Percentiles rank a stretch among this genome's conserved stretches.
These are phyloP conservation scores for Tolypocladium album DNA, from an alignment of 2,329 filamentous ascomycete species.

Conservation along the genomic window DNA sequence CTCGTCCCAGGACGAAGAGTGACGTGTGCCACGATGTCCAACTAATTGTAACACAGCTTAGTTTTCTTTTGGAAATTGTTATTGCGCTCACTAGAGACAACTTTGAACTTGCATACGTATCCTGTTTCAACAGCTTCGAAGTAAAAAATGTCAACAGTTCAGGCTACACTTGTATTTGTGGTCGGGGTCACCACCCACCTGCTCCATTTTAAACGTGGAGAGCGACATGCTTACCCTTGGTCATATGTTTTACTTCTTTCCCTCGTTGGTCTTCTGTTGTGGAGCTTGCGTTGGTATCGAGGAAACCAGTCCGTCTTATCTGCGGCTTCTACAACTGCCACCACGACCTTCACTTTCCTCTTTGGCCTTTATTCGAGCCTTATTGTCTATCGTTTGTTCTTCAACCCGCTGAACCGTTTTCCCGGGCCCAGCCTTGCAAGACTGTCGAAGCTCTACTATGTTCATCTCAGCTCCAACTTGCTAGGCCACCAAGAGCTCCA, in stretches of 20 bases:
- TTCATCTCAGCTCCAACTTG: background rate
- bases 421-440: conserved; percentile 1
- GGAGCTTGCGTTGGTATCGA: background rate
- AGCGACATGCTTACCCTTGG: background rate
- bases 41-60: background rate
- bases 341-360: background rate
- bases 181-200: background rate
- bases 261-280: background rate
- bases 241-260: background rate
- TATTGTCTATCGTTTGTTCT: background rate
- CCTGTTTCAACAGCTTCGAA: background rate
- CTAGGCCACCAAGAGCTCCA: background rate
- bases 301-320: background rate
- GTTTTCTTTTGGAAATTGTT: background rate
- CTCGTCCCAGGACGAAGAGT: background rate
- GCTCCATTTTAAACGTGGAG: background rate
- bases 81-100: no score
- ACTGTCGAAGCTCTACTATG: conserved; percentile 2
- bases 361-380: background rate
- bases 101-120: no score
- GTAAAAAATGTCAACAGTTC: background rate
- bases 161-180: background rate
- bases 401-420: conserved; percentile 1
- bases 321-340: background rate
- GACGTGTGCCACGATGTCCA: background rate